Percentiles rank a stretch among this genome's conserved stretches.
phyloP scores from a whole-genome alignment of 345 rosid genomes.

The Melastoma malabathricum region DNA sequence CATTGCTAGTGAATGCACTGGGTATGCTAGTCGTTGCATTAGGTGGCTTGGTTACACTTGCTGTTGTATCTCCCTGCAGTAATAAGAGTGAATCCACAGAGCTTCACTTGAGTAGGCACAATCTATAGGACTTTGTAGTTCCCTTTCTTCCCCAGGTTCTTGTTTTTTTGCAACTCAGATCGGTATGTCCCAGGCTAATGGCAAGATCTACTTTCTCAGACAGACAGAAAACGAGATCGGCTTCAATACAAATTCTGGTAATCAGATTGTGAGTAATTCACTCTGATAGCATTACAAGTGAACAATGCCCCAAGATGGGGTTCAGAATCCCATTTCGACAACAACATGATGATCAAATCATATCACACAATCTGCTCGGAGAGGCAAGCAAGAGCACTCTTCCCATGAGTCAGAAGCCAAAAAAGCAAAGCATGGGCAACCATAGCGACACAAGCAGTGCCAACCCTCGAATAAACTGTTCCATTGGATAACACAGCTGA shows the following conservation, averaged over 20 bases:
- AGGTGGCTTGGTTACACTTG: slow-evolving; percentile 73
- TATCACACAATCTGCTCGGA: slow-evolving; percentile 47
- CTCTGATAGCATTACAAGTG: too few species aligned
- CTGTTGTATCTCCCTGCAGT: slow-evolving; percentile 37
- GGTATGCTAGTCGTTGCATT: slow-evolving; percentile 57
- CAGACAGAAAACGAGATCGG: too few species aligned
- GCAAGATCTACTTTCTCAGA: too few species aligned
- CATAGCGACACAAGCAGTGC: slow-evolving; percentile 95
- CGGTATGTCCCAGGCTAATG: too few species aligned
- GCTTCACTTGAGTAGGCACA: slow-evolving; percentile 29
- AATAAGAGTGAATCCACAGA: slow-evolving; percentile 37
- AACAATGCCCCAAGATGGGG: too few species aligned
- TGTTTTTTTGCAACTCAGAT: background rate
- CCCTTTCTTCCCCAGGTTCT: background rate
- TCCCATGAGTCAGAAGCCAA: slow-evolving; percentile 51
- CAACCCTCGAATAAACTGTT: slow-evolving; percentile 86
- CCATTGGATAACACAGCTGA: slow-evolving; percentile 94
- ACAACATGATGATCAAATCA: background rate
- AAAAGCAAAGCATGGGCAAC: slow-evolving; percentile 40
- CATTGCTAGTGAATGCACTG: slow-evolving; percentile 64
- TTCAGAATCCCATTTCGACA: too few species aligned
- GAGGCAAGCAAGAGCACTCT: slow-evolving; percentile 81
- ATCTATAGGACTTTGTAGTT: slow-evolving; percentile 4
- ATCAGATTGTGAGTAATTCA: too few species aligned
- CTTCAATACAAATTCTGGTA: too few species aligned